Percentiles rank a stretch among this genome's conserved stretches.
These are phyloP conservation scores for Punctularia strigosozonata DNA, from an alignment of 768 basidiomycete genomes.

Conservation along the genomic window DNA sequence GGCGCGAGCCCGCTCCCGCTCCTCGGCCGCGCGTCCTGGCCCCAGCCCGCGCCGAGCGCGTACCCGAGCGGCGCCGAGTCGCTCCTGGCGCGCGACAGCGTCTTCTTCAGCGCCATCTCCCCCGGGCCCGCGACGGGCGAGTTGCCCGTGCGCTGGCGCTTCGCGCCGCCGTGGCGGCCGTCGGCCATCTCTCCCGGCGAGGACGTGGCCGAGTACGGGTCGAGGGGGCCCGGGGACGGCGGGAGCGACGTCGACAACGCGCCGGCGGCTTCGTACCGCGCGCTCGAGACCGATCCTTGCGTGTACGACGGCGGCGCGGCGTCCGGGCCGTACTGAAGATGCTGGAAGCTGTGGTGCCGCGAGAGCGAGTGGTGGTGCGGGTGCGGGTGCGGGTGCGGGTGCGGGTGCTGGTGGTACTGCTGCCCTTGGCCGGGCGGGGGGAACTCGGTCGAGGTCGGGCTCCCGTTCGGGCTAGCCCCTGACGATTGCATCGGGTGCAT, in stretches of 20 bases:
- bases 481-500: slow-evolving; percentile 35
- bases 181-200: too few relatives aligned
- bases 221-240: slow-evolving; percentile 20
- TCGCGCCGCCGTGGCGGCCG: slow-evolving; percentile 22
- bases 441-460: slow-evolving; percentile 40
- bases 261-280: slow-evolving; percentile 17
- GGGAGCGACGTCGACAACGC: slow-evolving; percentile 17
- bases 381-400: slow-evolving; percentile 27
- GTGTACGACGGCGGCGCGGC: slow-evolving; percentile 1
- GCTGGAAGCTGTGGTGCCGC: slow-evolving; percentile 51
- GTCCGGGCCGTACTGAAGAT: slow-evolving; percentile 25
- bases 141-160: slow-evolving; percentile 33
- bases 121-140: slow-evolving; percentile 5
- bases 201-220: too few relatives aligned
- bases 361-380: slow-evolving; percentile 32
- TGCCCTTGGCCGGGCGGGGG: slow-evolving; percentile 12
- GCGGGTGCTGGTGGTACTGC: slow-evolving; percentile 20
- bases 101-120: slow-evolving; percentile 23
- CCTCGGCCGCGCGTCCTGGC: slow-evolving; percentile 20
- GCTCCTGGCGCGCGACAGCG: slow-evolving; percentile 47
- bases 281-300: slow-evolving; percentile 6
- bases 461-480: slow-evolving; percentile 37
- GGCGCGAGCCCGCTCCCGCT: slow-evolving; percentile 24
- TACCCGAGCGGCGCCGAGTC: slow-evolving; percentile 61
- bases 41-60: slow-evolving; percentile 21